Base-by-base conservation (phyloP, 306 rosid species). In the Vicia villosa region DNA sequence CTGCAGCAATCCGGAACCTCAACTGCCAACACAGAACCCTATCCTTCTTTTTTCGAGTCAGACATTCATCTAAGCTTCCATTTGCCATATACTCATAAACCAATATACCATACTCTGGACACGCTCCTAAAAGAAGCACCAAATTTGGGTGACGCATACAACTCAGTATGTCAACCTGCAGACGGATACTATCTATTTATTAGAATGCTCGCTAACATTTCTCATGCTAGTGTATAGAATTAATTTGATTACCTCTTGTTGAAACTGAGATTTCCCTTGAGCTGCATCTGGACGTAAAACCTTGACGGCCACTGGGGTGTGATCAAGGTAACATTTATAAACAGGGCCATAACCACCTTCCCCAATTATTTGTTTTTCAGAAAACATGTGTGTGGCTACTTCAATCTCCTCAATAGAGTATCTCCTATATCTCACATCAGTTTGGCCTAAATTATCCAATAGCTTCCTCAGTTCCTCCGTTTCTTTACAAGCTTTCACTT, bases 261-360 rank as follows among this genome's bases (percentile, higher is more conserved):
- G 92, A 80, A 94, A 94, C 66, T 94, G 96, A 63, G 85, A 47
- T 81, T 88, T 86, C 40, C 82, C 82, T 61, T 78, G 75, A 19
- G 78, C 75, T 1, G 82, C 66, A 59, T 61, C 82, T 32, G 70
- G 11, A 16, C 97, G 86, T 24, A 94, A 80, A 76, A 89, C 92
- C 87, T 94, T 94, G 34, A 88, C 96, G 0, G 99, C 99, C 30
- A 78, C 99, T 0, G 83, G 78, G 28, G 97, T 94, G 74, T 91
- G 92, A 82, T 94, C 89, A 28, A 94, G 97, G 55, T 66, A 59
- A 67, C 82, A 78, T 68, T 41, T 78, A 42, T 58, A 85, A 66
- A 91, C 99, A 4, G 96, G 97, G 16, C 99, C 99, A 72, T 94
- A 94, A 16, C 96, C 97, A 34, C 99, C 97, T 82, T 94, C 97